These are phyloP conservation scores for Calonectria multiphialidica DNA, from an alignment of 2,329 filamentous ascomycete species.

Conservation along the genomic window DNA sequence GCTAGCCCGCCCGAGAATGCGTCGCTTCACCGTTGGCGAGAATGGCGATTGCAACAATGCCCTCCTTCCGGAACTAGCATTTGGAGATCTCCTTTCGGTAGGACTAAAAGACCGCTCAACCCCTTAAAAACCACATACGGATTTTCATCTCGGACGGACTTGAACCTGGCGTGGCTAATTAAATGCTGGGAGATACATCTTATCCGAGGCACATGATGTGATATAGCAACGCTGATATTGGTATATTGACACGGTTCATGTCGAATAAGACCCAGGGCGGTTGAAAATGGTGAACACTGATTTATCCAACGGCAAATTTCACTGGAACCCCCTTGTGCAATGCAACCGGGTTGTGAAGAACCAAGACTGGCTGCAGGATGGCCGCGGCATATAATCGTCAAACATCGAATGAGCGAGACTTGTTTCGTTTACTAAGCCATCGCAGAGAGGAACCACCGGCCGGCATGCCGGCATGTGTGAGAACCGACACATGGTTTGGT, in stretches of 20 bases:
- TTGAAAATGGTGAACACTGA: background rate
- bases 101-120: background rate
- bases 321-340: background rate
- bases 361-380: background rate
- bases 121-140: background rate
- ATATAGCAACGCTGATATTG: conserved; percentile 16
- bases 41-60: background rate
- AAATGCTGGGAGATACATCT: background rate
- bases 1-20: background rate
- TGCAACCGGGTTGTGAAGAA: background rate
- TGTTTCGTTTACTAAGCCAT: conserved; percentile 23
- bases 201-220: background rate
- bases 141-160: conserved; percentile 15
- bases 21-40: conserved; percentile 9
- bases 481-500: background rate
- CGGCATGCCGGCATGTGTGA: conserved; percentile 1
- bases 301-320: background rate
- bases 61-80: conserved; percentile 6
- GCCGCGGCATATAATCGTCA: conserved; percentile 10
- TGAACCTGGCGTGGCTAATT: conserved; percentile 8
- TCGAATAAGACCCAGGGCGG: background rate
- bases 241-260: conserved; percentile 6
- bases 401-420: conserved; percentile 16
- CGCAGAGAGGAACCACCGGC: conserved; percentile 1
- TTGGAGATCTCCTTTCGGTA: background rate